These are phyloP conservation scores for Penicillium sp. DNA, from an alignment of 2,329 filamentous ascomycete genomes.

Conservation along the genomic window DNA sequence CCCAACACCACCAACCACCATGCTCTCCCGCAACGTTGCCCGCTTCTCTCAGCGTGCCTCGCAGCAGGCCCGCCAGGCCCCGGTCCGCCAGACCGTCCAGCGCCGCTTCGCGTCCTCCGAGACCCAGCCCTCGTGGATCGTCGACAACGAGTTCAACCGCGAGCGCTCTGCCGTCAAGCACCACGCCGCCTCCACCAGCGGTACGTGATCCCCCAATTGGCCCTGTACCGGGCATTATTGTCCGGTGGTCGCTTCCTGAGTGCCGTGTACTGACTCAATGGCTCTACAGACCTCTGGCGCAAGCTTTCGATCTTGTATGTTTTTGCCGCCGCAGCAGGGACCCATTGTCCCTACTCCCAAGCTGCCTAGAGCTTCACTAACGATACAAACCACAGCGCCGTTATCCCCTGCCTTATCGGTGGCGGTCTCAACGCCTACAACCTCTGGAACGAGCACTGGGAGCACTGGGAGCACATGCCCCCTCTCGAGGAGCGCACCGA, in stretches of 20 bases:
- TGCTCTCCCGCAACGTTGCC: conserved; percentile 63
- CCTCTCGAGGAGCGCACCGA: conserved; percentile 87
- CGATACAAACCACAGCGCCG: conserved; percentile 56
- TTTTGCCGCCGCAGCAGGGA: conserved; percentile 10
- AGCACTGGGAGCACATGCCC: conserved; percentile 83
- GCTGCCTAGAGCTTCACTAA: neutral
- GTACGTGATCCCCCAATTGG: conserved; percentile 54
- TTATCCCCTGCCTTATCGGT: conserved; percentile 69
- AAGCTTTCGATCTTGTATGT: conserved; percentile 95
- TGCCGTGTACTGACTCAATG: conserved; percentile 25
- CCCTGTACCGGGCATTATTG: neutral
- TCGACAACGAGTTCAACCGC: conserved; percentile 89
- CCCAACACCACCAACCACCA: conserved; percentile 42
- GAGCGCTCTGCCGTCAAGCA: conserved; percentile 88
- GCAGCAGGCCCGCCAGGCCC: conserved; percentile 51
- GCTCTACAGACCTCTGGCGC: conserved; percentile 75
- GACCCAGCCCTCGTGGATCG: conserved; percentile 57
- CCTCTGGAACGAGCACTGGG: conserved; percentile 95
- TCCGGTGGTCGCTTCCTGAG: neutral
- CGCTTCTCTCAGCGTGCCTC: conserved; percentile 63
- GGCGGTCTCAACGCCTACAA: conserved; percentile 79
- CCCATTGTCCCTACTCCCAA: neutral
- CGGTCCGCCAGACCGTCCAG: conserved; percentile 52
- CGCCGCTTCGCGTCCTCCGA: conserved; percentile 68
- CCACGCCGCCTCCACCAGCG: conserved; percentile 79